Base-by-base conservation (phyloP, 305 asterid genomes). In the Ruellia speciosa region DNA sequence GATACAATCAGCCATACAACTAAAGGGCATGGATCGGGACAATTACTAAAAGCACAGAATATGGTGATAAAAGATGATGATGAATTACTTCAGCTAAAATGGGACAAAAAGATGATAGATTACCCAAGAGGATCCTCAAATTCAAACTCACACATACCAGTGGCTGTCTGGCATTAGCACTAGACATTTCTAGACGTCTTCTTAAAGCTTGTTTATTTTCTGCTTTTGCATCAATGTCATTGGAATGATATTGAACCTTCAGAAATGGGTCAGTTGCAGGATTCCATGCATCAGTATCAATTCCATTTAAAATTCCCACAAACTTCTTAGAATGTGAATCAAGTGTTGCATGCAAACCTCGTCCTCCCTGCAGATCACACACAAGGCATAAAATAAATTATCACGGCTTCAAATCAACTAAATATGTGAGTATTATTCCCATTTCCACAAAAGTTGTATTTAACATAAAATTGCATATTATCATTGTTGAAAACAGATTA, bases 221-320 rank as follows among this genome's bases (percentile, higher is more conserved):
- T 52, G 75, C 76, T 76, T 88, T 92, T 61, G 94, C 97, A 49
- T 77, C 84, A 49, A 73, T 73, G 68, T 92, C 97, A 47, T 69
- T 64, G 73, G 87, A 72, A 67, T 66, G 80, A 63, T 88, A 92
- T 70, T 86, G 96, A 59, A 71, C 95, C 77, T 82, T 77, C 56
- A 92, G 76, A 67, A 75, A 72, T 41, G 74, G 79, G 76, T 92
- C 98, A 66, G 83, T 84, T 35, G 94, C 87, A 45, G 99, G 97
- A 75, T 92, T 86, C 99, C 97, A 92, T 14, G 95, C 80, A 59
- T 83, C 96, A 67, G 86, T 78, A 77, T 92, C 99, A 64, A 92
- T 92, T 66, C 99, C 99, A 66, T 92, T 92, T 70, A 92, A 79
- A 67, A 92, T 80, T 28, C 99, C 99, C 54, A 80, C 89, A 66